Evolutionary conservation across 2,329 filamentous ascomycete species (phyloP).

Genomic region (Paraphaeosphaeria sporulosa): DNA sequence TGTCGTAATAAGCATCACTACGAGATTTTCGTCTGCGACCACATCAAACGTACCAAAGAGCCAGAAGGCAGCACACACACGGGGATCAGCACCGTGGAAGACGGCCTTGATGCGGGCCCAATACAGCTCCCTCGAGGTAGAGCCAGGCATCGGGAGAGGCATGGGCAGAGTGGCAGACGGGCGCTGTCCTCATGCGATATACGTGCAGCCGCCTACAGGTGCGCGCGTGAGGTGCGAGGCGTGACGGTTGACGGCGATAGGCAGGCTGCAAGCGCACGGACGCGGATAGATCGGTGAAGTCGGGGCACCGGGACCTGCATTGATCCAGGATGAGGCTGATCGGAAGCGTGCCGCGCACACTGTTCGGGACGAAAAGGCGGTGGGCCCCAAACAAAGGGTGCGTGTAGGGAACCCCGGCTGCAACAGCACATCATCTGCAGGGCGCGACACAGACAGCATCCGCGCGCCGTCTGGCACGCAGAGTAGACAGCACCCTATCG

Average conservation of each 20-base stretch:
- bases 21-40: background rate
- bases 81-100: slow-evolving; percentile 72
- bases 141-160: slow-evolving; percentile 63
- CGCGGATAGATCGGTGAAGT: background rate
- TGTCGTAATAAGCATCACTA: slow-evolving; percentile 5
- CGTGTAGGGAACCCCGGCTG: background rate
- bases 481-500: background rate
- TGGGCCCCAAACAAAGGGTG: slow-evolving; percentile 3
- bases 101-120: slow-evolving; percentile 68
- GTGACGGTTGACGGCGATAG: background rate
- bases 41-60: slow-evolving; percentile 73
- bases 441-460: too few species aligned
- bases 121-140: slow-evolving; percentile 78
- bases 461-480: background rate
- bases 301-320: slow-evolving; percentile 2
- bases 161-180: slow-evolving; percentile 25
- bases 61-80: slow-evolving; percentile 87
- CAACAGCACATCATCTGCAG: background rate
- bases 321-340: slow-evolving; percentile 7
- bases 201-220: background rate
- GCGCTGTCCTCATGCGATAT: background rate
- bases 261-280: too few species aligned
- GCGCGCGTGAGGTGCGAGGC: slow-evolving; percentile 1
- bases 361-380: slow-evolving; percentile 11
- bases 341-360: slow-evolving; percentile 5